These are phyloP conservation scores for Talaromyces wortmannii DNA, from an alignment of 495 filamentous ascomycete genomes.

Conservation along the genomic window DNA sequence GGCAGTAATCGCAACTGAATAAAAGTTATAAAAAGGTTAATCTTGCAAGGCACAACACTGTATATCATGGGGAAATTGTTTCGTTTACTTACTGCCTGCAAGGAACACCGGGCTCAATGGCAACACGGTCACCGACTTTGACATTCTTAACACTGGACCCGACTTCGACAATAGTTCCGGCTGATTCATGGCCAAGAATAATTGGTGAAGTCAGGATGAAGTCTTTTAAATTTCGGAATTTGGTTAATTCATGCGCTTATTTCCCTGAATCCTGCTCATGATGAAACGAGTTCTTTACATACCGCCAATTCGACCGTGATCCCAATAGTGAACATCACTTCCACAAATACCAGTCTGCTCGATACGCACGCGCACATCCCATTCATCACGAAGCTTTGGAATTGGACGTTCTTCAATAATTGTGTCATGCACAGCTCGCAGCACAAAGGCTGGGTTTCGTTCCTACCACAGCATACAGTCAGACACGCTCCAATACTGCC, in stretches of 20 bases:
- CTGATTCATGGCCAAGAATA: slow-evolving; percentile 63
- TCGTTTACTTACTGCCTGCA: slow-evolving; percentile 41
- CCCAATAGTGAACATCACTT: slow-evolving; percentile 26
- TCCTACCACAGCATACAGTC: neutral
- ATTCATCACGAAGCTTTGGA: slow-evolving; percentile 18
- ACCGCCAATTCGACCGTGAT: slow-evolving; percentile 25
- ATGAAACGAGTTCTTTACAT: neutral
- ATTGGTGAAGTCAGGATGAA: slow-evolving; percentile 64
- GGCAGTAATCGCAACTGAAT: slow-evolving; percentile 31
- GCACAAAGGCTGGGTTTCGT: slow-evolving; percentile 31
- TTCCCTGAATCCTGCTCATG: neutral
- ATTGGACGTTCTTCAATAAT: slow-evolving; percentile 25
- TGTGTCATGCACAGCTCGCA: slow-evolving; percentile 25
- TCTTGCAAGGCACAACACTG: no score
- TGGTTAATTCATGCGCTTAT: neutral
- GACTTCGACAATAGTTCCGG: slow-evolving; percentile 54
- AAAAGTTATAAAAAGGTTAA: neutral
- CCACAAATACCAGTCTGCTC: slow-evolving; percentile 44
- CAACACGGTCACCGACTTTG: slow-evolving; percentile 60
- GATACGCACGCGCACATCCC: slow-evolving; percentile 36
- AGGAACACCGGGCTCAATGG: slow-evolving; percentile 75
- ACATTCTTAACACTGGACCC: slow-evolving; percentile 51
- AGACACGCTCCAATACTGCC: neutral
- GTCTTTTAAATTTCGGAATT: slow-evolving; percentile 38
- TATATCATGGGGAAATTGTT: slow-evolving; percentile 7